Base-by-base conservation (phyloP, 2,329 filamentous ascomycete genomes). In the Botrytis fragariae region DNA sequence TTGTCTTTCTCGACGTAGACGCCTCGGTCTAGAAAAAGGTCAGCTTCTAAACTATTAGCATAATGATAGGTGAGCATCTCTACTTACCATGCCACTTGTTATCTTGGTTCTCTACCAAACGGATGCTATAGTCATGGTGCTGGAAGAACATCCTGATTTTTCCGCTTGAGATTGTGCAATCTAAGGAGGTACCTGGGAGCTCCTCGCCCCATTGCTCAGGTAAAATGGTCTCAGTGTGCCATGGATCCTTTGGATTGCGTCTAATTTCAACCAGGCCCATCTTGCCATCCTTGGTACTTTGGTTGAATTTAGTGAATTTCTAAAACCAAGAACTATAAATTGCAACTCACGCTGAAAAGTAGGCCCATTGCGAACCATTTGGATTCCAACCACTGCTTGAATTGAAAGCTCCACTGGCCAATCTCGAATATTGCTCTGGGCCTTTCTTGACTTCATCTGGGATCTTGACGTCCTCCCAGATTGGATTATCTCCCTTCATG, bases 341-440 rank as follows among this genome's bases (percentile, higher is more conserved):
- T 9, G 18, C 9, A 51, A 72, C 69, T 57, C 35, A 72, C 69
- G 60, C 37, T 65, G 59, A 42, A 22, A 44, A 72, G 45, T 72
- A 72, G 25, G 6, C 45, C 69, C 69, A 72, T 20, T 72, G 69
- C 20, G 69, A 72, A 3, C 69, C 69, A 57, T 64, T 72, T 14
- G 69, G 60, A 32, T 72, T 72, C 69, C 69, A 72, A 22, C 45
- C 45, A 20, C 10, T 37, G 16, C 35, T 4, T 25, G 32, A 5
- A 22, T 72, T 72, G 35, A 54, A 72, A 54, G 69, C 60, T 1
- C n/a, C 44, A 44, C 69, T 48, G 3, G 59, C 25, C 60, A 72
- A n/a, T 42, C n/a, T 72, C 25, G 69, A 72, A 67, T 67, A 54
- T n/a, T 39, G 35, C 35, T 54, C 69, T 65, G 69, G 69, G 37